A percentile compares a stretch with the other conserved stretches of the same genome.
Conservation (phyloP, 225 moss, liverwort and hornwort genomes). For the Straminergon stramineum region DNA sequence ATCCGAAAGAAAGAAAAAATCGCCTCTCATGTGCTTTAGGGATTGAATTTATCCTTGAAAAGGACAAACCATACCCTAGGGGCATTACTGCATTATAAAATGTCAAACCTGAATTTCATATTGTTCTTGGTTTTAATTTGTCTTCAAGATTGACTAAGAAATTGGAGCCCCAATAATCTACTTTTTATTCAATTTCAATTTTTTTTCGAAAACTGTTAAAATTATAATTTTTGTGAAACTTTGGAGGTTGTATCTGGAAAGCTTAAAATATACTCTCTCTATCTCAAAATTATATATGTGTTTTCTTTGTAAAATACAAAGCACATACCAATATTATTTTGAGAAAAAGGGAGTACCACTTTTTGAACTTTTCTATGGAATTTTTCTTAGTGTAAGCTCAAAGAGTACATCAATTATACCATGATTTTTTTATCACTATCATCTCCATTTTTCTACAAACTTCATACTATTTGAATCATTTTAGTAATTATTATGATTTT, state of each 20-base stretch:
- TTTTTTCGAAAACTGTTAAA: not conserved
- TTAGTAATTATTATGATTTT: not conserved
- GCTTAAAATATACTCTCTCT: not conserved
- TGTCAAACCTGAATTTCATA: not conserved
- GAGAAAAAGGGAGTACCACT: not conserved
- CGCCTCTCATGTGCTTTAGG: rapidly evolving
- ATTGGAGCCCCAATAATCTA: not conserved
- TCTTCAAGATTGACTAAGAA: not conserved
- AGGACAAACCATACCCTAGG: not conserved
- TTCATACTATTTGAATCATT: not conserved
- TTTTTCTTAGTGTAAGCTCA: not conserved
- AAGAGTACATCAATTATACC: rapidly evolving
- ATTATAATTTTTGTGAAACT: not conserved
- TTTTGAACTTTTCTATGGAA: not conserved
- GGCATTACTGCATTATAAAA: not conserved
- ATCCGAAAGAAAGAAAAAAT: not conserved
- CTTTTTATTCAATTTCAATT: rapidly evolving
- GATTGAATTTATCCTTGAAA: not conserved
- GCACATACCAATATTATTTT: no score
- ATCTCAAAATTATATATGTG: no score
- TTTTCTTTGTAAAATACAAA: no score
- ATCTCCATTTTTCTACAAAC: not conserved
- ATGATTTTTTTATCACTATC: not conserved
- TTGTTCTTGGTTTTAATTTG: no score
- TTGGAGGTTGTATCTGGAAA: not conserved